Base-by-base conservation (phyloP, 2,329 filamentous ascomycete species). In the Camptophora hylomeconis region DNA sequence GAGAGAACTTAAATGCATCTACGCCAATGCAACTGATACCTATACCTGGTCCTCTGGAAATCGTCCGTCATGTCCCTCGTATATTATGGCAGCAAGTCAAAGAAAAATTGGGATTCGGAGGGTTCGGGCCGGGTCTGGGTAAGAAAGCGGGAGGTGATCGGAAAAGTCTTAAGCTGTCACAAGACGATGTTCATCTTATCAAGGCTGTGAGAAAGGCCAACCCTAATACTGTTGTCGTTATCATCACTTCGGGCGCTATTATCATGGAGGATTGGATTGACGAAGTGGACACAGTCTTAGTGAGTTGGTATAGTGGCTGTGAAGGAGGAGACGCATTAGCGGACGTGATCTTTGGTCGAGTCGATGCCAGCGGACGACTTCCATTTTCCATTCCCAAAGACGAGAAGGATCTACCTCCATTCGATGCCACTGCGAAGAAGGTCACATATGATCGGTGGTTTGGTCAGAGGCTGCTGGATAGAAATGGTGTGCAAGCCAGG, bases 231-330 rank as follows among this genome's bases (percentile, higher is more conserved):
- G 55, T 80, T 18, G 27, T 29, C 9, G 72, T 80, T 4, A 70
- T 80, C 8, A 75, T 71, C 52, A 71, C 66, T 38, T 74, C 68
- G 7, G 78, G 78, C 24, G 83, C 81, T 47, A 78, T 78, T 3
- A 57, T 83, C 33, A 78, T 75, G 0, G 76, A 81, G 49, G 63
- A 72, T 4, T 82, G 77, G 78, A 75, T 82, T 46, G 72, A 67
- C 18, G 61, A 63, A 15, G 73, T 77, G 0, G 60, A 71, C 0
- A 75, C 74, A 0, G 62, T 83, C 0, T 57, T 82, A 0, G 77
- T 82, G 46, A 76, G 81, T 50, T 82, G 82, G 53, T 83, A 82
- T 42, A 74, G 75, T 5, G 75, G 72, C 0, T 75, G 80, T 43
- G 59, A 80, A 53, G 75, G 74, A 14, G 75, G 75, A 0, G 57